A percentile compares a stretch with the other conserved stretches of the same genome.
phyloP scores from a whole-genome alignment of 2,329 filamentous ascomycete genomes.

The Chalaropsis ovoidea region DNA sequence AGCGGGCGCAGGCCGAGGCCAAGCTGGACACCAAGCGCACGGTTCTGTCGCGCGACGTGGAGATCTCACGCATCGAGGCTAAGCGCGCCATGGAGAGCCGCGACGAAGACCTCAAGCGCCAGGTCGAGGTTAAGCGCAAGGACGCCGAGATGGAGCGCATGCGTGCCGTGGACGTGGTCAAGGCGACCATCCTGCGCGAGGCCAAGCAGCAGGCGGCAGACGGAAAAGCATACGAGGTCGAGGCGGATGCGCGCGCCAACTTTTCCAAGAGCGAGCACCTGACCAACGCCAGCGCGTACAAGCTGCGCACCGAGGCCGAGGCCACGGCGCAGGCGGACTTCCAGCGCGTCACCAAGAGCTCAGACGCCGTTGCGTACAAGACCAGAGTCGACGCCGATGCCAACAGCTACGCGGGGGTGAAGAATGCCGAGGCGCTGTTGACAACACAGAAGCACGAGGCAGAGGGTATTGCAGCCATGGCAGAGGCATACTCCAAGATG shows the following conservation, averaged over 20 bases:
- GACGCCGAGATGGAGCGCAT: slow-evolving; percentile 71
- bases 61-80: slow-evolving; percentile 65
- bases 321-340: slow-evolving; percentile 34
- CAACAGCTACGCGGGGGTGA: slow-evolving; percentile 33
- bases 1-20: slow-evolving; percentile 69
- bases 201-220: slow-evolving; percentile 60
- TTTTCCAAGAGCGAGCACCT: slow-evolving; percentile 45
- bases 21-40: slow-evolving; percentile 64
- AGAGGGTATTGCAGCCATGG: slow-evolving; percentile 66
- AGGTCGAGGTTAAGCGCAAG: slow-evolving; percentile 67
- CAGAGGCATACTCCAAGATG: slow-evolving; percentile 66
- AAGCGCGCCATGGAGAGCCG: slow-evolving; percentile 60
- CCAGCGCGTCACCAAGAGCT: slow-evolving; percentile 37
- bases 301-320: slow-evolving; percentile 39
- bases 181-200: slow-evolving; percentile 61
- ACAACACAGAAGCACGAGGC: slow-evolving; percentile 60
- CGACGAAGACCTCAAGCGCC: slow-evolving; percentile 70
- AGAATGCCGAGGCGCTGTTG: slow-evolving; percentile 50
- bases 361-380: slow-evolving; percentile 43
- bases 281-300: slow-evolving; percentile 44
- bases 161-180: slow-evolving; percentile 65
- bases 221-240: slow-evolving; percentile 52
- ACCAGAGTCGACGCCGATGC: slow-evolving; percentile 40
- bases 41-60: slow-evolving; percentile 60
- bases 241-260: slow-evolving; percentile 48